phyloP scores from a whole-genome alignment of 495 filamentous ascomycete species.

The Apodospora peruviana region DNA sequence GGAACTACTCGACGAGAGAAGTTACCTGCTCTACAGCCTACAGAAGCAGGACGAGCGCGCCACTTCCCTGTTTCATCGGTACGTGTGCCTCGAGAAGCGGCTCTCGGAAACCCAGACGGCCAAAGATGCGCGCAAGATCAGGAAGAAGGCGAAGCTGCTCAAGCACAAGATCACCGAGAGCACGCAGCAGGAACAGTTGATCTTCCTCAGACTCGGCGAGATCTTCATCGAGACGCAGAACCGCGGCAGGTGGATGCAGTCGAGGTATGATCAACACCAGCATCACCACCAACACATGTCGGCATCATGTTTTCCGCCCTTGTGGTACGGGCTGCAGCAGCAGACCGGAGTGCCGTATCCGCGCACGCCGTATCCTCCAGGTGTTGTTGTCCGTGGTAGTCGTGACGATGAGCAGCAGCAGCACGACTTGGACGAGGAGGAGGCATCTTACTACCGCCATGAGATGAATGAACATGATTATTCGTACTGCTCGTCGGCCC shows the following conservation, averaged over 20 bases:
- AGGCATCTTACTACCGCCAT: too few relatives aligned
- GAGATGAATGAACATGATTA: too few relatives aligned
- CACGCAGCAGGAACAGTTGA: constrained; percentile 32
- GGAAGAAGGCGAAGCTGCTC: constrained; percentile 10
- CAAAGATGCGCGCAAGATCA: constrained; percentile 7
- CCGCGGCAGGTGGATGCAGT: constrained; percentile 27
- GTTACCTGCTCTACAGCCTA: constrained; percentile 33
- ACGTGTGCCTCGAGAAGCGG: constrained; percentile 22
- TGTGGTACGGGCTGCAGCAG: too few relatives aligned
- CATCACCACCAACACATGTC: not conserved
- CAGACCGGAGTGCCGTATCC: too few relatives aligned
- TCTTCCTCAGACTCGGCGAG: constrained; percentile 37
- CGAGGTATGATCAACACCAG: constrained; percentile 5
- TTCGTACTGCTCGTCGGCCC: not conserved
- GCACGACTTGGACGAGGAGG: too few relatives aligned
- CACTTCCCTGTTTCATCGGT: constrained; percentile 21
- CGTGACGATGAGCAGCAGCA: too few relatives aligned
- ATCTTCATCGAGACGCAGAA: constrained; percentile 37
- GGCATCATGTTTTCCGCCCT: not conserved
- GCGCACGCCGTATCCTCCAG: too few relatives aligned
- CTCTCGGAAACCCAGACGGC: constrained; percentile 3
- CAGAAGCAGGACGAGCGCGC: constrained; percentile 30
- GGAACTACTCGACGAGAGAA: constrained; percentile 33
- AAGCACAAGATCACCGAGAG: constrained; percentile 26
- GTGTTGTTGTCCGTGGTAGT: too few relatives aligned